Percentiles rank a stretch among this genome's conserved stretches.
Evolutionary conservation across 768 basidiomycete genomes (phyloP).

Genomic region (Tricholoma hemisulphureum): DNA sequence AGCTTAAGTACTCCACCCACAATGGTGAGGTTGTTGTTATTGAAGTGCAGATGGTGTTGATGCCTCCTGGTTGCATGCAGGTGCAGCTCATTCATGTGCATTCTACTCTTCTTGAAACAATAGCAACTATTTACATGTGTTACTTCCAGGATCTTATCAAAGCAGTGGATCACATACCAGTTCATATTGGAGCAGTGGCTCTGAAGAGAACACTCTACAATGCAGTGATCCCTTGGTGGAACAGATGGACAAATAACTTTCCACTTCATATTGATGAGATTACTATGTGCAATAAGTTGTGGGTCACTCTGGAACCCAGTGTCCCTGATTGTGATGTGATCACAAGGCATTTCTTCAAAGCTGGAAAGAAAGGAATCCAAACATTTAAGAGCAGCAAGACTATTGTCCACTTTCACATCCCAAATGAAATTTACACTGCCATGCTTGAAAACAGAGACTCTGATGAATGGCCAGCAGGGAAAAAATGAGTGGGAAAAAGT

Average conservation of each 20-base stretch:
- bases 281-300: background rate
- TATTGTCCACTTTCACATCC: background rate
- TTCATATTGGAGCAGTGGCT: background rate
- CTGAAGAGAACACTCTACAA: background rate
- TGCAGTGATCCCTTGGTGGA: background rate
- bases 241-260: background rate
- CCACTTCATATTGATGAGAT: background rate
- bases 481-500: background rate
- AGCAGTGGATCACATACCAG: background rate
- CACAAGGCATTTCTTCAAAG: background rate
- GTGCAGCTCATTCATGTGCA: background rate
- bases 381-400: background rate
- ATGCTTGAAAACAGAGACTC: background rate
- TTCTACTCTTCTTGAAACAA: background rate
- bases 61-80: background rate
- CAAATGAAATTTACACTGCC: background rate
- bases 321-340: background rate
- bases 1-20: background rate
- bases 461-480: background rate
- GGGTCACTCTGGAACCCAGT: background rate
- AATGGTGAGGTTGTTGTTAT: background rate
- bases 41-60: background rate
- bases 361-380: background rate
- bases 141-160: background rate
- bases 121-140: background rate